Base-by-base conservation (phyloP, 306 rosid genomes). In the Mucuna pruriens region DNA sequence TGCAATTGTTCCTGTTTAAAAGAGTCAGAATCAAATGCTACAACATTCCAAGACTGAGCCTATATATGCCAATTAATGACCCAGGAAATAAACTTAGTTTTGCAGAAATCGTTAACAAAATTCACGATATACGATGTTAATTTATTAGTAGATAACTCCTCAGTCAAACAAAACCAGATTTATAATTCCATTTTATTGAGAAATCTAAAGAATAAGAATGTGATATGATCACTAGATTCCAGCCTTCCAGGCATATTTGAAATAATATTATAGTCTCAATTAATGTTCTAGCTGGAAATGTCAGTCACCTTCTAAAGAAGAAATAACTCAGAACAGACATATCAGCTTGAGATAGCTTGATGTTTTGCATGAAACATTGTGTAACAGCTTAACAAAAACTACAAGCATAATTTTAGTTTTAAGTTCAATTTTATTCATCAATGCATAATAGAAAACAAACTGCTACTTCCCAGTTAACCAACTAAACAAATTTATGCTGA, bases 201-300 rank as follows among this genome's bases (percentile, higher is more conserved):
- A 80, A 48, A 48, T 71, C 22, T 16, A 46, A 22, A 12, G 45
- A 46, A 23, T 9, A 61, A 64, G 40, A 31, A 40, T 54, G 22
- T 82, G 63, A 40, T 54, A 16, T 82, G 63, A 66, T 75, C 12
- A 15, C n/a, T 22, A 74, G 23, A 42, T 49, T 48, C 25, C 16
- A n/a, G 42, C 36, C 19, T 49, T 48, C 25, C 16, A n/a, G 42
- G 46, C 19, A 19, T 25, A 33, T 17, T 38, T 61, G 52, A 79
- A 70, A 57, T 49, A 52, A 74, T 74, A 74, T n/a, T 31, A 63
- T 40, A 52, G 38, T 76, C 34, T 58, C 86, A 83, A 69, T n/a
- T 11, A 51, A 36, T 61, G 77, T 76, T 17, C 62, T 60, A 74
- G 72, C 38, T 29, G 40, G 54, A 55, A 38, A 52, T 48, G 20